Percentiles rank a stretch among this genome's conserved stretches.
phyloP scores from a whole-genome alignment of 2,329 filamentous ascomycete species.

The Magnaporthales sp. region DNA sequence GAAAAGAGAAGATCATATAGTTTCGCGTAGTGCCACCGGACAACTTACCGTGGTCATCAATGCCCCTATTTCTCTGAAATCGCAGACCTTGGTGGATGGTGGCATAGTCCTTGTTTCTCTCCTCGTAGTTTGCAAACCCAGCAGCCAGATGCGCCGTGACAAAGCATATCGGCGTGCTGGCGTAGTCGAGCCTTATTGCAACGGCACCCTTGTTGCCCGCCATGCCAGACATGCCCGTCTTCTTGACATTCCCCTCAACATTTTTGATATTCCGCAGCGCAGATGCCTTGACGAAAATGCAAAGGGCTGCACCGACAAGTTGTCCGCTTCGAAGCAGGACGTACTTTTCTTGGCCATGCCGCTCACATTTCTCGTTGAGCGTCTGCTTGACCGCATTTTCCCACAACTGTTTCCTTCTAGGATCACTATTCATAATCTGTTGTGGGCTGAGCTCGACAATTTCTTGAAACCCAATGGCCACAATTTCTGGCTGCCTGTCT shows the following conservation, averaged over 20 bases:
- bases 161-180: constrained; percentile 86
- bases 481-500: constrained; percentile 67
- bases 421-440: constrained; percentile 98
- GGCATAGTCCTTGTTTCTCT: constrained; percentile 85
- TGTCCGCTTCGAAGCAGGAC: constrained; percentile 86
- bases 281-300: constrained; percentile 80
- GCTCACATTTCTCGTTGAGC: constrained; percentile 62
- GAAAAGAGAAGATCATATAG: background rate
- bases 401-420: constrained; percentile 76
- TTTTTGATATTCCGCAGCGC: constrained; percentile 81
- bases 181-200: constrained; percentile 90
- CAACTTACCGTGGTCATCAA: constrained; percentile 62
- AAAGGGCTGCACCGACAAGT: constrained; percentile 85
- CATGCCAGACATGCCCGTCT: constrained; percentile 90
- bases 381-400: constrained; percentile 71
- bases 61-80: constrained; percentile 84
- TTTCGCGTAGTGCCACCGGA: background rate
- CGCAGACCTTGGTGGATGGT: constrained; percentile 81
- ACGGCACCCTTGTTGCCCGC: constrained; percentile 97
- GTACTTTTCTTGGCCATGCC: constrained; percentile 65
- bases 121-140: constrained; percentile 93
- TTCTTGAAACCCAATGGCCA: constrained; percentile 91
- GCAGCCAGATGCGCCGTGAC: constrained; percentile 95
- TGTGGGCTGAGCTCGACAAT: constrained; percentile 97
- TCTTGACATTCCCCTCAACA: constrained; percentile 92